phyloP scores from a whole-genome alignment of 352 stramenopile species.

The Phytopythium litorale region DNA sequence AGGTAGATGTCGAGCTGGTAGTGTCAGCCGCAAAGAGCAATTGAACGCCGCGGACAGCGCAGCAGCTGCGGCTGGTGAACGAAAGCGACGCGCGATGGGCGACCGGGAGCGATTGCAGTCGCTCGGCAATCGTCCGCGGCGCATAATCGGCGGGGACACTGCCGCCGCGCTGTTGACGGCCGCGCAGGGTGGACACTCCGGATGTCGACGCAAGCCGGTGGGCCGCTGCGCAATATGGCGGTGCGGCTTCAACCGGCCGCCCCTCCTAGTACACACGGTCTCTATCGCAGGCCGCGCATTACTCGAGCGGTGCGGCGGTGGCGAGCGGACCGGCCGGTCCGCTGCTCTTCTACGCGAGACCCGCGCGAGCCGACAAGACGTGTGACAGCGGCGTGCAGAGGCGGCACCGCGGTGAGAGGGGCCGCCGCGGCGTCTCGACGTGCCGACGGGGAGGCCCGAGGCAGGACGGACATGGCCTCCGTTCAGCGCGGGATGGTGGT shows the following conservation, averaged over 20 bases:
- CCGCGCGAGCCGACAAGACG: slow-evolving; percentile 12
- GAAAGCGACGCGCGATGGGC: neutral
- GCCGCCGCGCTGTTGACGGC: neutral
- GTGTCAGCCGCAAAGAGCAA: neutral
- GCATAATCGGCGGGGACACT: neutral
- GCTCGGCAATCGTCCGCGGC: neutral
- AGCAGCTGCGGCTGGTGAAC: neutral
- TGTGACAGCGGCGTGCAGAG: slow-evolving; percentile 15
- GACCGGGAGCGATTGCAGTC: no score
- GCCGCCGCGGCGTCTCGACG: no score
- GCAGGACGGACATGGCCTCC: no score
- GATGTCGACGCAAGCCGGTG: neutral
- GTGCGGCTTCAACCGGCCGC: neutral
- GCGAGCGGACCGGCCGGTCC: neutral
- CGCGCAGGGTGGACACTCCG: neutral
- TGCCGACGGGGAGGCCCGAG: no score
- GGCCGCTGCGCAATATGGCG: neutral
- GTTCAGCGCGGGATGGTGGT: no score
- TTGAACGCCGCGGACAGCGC: neutral
- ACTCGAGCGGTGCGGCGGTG: neutral
- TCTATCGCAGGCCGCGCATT: neutral
- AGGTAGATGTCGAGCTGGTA: neutral
- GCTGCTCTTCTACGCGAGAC: neutral
- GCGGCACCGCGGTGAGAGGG: no score
- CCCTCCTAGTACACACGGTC: neutral